Base-by-base conservation (phyloP, 73 alveolate species). In the Paraurostyla sp. region DNA sequence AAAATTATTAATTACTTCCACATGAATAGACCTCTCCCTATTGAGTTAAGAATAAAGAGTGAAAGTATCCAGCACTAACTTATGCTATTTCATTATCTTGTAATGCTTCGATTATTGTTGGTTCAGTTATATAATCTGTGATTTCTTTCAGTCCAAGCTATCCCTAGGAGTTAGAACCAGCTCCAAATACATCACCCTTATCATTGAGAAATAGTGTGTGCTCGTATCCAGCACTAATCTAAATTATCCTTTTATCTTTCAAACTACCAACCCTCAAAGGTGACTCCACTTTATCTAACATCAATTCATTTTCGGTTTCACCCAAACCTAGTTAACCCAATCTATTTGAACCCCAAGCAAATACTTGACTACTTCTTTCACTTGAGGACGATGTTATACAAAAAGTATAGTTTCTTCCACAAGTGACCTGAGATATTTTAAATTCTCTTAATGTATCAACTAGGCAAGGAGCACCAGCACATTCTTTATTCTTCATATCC, bases 381-480 rank as follows among this genome's bases (percentile, higher is more conserved):
- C 30, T 42, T 27, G n/a, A n/a, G n/a, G n/a, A n/a, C n/a, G n/a
- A n/a, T n/a, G 30, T 71, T 4, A 78, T 54, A 25, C 56, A 38
- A 59, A 59, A 2, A 20, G 91, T 81, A 40, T 25, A 35, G 46
- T 59, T 71, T 46, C 52, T 25, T 50, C 91, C 91, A 32, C 91
- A 81, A 7, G 6, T 45, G 3, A 81, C 83, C 11, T 29, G 27
- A 3, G 35, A 25, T 0, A 59, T 46, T 33, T 46, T 81, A 29
- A 35, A 41, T 25, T 58, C 83, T 56, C 83, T 33, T 7, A 81
- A 27, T 3, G 49, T 22, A 56, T 81, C 91, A 15, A 81, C 91
- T 22, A 81, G 22, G 49, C 91, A 81, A 35, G 91, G 91, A 15
- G 89, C 88, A 0, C 84, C 85, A 75, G 83, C 83, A 27, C 71